Base-by-base conservation (phyloP, 2,329 filamentous ascomycete species). In the Aspergillus fischeri region DNA sequence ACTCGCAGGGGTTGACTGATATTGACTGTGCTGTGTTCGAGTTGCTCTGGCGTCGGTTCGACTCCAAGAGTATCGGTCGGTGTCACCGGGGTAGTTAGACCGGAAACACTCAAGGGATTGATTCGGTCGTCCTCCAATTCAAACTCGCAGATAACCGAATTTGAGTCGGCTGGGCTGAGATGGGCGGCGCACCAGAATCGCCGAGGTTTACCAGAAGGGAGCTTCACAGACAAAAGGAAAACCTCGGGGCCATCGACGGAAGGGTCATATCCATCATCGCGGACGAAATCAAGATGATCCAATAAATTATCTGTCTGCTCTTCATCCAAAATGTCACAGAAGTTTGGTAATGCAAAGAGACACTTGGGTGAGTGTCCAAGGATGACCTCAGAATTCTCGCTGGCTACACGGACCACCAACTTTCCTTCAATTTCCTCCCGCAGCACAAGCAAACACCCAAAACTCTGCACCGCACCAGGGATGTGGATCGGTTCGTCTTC, bases 401-500 rank as follows among this genome's bases (percentile, higher is more conserved):
- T 95, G 8, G 86, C 89, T 29, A 91, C 83, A 17, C 89, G 84
- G 11, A 92, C 88, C 1, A 84, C 70, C 10, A 94, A 81, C 42
- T 83, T 84, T 3, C 87, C 88, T 41, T 89, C 86, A 0, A 76
- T 69, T 54, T 90, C 86, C 70, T 71, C 69, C 3, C 86, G 83
- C 21, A 96, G 73, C 0, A 87, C 91, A 32, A 96, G 67, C 25
- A 96, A 77, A 3, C 90, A 79, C 1, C 92, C 92, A 64, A 96
- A 96, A 1, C 84, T 81, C 70, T 96, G 92, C 10, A 96, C 78
- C 1, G 92, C 90, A 21, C 91, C 70, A 0, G 92, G 92, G 1
- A 91, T 88, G 63, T 93, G 91, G 27, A 96, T 96, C 0, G 92
- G 91, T 67, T 96, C 92, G 67, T 96, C 92, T 72, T 96, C 92